phyloP scores from a whole-genome alignment of 768 basidiomycete species.

The Grammothele lineata region DNA sequence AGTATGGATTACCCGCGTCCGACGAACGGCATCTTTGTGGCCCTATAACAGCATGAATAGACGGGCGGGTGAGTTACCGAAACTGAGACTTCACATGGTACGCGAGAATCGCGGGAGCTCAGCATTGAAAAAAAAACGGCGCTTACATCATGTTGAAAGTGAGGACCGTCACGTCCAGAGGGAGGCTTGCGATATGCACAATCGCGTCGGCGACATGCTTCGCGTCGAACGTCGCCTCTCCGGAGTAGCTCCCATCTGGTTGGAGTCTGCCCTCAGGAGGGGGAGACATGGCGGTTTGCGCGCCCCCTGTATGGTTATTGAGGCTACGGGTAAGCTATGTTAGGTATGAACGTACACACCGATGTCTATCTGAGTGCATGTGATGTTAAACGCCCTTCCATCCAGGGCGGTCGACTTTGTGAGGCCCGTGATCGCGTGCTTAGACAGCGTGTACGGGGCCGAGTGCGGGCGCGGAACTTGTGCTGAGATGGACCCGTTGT shows the following conservation, averaged over 20 bases:
- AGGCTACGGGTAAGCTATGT: too few species aligned
- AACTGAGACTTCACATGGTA: not conserved
- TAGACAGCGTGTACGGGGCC: constrained; percentile 68
- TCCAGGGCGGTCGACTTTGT: constrained; percentile 77
- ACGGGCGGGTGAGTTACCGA: not conserved
- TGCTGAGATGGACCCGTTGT: constrained; percentile 79
- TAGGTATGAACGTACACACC: not conserved
- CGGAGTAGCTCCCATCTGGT: constrained; percentile 53
- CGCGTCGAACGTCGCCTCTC: constrained; percentile 68
- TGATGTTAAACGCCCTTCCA: constrained; percentile 67
- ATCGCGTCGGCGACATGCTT: constrained; percentile 68
- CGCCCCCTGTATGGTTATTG: constrained; percentile 49
- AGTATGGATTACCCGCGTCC: constrained; percentile 40
- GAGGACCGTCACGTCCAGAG: constrained; percentile 64
- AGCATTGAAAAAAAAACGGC: too few species aligned
- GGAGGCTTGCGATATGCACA: constrained; percentile 67
- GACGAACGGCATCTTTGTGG: constrained; percentile 42
- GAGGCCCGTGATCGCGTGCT: constrained; percentile 75
- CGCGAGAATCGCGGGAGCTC: constrained; percentile 34
- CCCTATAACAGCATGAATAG: constrained; percentile 30
- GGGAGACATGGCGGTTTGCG: constrained; percentile 53
- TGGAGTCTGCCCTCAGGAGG: constrained; percentile 53
- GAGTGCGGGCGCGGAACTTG: constrained; percentile 64
- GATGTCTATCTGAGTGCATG: constrained; percentile 71
- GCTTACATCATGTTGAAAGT: constrained; percentile 76